Conservation (phyloP, 2,329 filamentous ascomycete genomes). For the Penicillium sp. region DNA sequence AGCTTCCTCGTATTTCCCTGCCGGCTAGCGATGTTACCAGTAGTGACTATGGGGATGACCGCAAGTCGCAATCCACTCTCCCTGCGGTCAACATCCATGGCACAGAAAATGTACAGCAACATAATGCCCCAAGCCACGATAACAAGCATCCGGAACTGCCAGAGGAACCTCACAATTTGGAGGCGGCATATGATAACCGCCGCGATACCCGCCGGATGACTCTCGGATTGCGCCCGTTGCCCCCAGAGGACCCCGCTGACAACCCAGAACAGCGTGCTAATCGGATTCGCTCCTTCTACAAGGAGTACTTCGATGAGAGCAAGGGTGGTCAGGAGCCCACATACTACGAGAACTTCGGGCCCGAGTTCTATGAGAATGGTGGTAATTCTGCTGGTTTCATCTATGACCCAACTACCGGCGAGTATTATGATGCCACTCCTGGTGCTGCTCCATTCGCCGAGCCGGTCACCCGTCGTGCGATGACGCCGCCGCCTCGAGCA, state of each 20-base stretch:
- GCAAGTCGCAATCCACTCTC: conserved; percentile 49
- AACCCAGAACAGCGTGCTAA: conserved; percentile 94
- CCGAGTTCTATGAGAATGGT: conserved; percentile 65
- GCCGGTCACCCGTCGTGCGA: conserved; percentile 81
- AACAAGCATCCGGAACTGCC: conserved; percentile 21
- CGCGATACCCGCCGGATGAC: conserved; percentile 53
- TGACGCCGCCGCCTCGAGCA: conserved; percentile 84
- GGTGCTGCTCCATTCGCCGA: conserved; percentile 68
- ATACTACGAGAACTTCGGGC: conserved; percentile 75
- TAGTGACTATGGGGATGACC: conserved; percentile 56
- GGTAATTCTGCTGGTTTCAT: conserved; percentile 42
- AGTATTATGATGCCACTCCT: conserved; percentile 30
- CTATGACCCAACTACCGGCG: conserved; percentile 51
- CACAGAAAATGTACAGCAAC: conserved; percentile 21
- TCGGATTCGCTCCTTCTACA: conserved; percentile 97
- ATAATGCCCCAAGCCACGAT: conserved; percentile 11
- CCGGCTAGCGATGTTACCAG: conserved; percentile 51
- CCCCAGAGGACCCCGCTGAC: conserved; percentile 80
- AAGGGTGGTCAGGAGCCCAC: conserved; percentile 51
- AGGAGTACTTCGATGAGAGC: conserved; percentile 95
- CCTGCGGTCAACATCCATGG: conserved; percentile 34
- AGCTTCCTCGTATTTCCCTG: conserved; percentile 38
- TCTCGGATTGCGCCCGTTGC: conserved; percentile 74
- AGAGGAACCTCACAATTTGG: conserved; percentile 27
- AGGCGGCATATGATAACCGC: conserved; percentile 26